Percentiles rank a stretch among this genome's conserved stretches.
phyloP scores from a whole-genome alignment of 164 flowering plant species.

The Magnolia sinica region DNA sequence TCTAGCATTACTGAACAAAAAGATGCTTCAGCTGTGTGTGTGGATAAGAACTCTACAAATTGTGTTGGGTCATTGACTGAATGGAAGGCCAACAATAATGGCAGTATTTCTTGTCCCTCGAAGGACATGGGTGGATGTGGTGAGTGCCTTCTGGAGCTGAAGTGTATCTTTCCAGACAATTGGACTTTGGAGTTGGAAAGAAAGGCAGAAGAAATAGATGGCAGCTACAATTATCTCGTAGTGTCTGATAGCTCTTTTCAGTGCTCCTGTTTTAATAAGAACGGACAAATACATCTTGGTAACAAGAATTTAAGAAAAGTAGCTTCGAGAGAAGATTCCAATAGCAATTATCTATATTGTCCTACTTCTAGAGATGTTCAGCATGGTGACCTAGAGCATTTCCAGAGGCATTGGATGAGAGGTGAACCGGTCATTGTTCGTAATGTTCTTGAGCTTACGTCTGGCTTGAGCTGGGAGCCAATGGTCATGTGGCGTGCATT shows the following conservation, averaged over 20 bases:
- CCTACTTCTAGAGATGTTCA: constrained; percentile 53
- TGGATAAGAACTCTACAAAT: constrained; percentile 13
- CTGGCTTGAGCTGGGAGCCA: constrained; percentile 98
- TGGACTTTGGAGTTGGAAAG: constrained; percentile 36
- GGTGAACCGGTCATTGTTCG: constrained; percentile 90
- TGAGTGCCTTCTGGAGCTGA: constrained; percentile 9
- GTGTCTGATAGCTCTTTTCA: constrained; percentile 10
- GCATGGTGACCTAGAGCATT: constrained; percentile 60
- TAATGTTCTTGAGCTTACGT: constrained; percentile 56
- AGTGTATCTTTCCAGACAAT: constrained; percentile 8
- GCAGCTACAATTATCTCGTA: constrained; percentile 14
- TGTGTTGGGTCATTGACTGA: background rate
- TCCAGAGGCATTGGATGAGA: constrained; percentile 75
- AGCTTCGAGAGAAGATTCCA: constrained; percentile 54
- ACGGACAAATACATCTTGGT: constrained; percentile 15
- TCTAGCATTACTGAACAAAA: background rate
- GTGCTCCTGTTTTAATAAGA: constrained; percentile 39
- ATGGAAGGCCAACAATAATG: constrained; percentile 6
- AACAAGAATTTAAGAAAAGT: constrained; percentile 35
- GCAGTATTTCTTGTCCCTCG: constrained; percentile 18
- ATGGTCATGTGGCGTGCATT: constrained; percentile 95
- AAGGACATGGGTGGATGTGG: constrained; percentile 18
- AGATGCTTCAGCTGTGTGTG: background rate
- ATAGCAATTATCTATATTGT: constrained; percentile 64
- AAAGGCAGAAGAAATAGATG: constrained; percentile 44